Percentiles rank a stretch among this genome's conserved stretches.
These are phyloP conservation scores for Claviceps sp. DNA, from an alignment of 2,329 filamentous ascomycete species.

Conservation along the genomic window DNA sequence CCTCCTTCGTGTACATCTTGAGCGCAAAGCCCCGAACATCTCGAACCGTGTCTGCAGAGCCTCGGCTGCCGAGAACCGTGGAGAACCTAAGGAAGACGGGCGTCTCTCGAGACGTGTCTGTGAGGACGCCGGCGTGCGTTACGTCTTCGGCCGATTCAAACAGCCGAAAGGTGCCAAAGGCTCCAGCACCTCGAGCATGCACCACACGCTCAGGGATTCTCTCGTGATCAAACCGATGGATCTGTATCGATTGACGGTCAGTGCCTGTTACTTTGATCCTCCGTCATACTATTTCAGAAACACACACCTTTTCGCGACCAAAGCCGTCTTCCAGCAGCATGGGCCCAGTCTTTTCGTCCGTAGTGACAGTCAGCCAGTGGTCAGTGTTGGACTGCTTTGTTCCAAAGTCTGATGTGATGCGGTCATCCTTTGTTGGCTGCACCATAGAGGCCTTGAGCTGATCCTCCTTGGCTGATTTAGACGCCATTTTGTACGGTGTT, in stretches of 20 bases:
- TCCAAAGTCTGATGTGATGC: slow-evolving; percentile 66
- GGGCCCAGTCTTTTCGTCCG: slow-evolving; percentile 51
- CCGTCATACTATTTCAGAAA: neutral
- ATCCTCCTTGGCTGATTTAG: slow-evolving; percentile 39
- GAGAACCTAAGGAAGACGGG: slow-evolving; percentile 47
- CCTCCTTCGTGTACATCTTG: slow-evolving; percentile 48
- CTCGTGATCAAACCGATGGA: slow-evolving; percentile 58
- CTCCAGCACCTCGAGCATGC: slow-evolving; percentile 56
- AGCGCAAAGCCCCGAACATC: slow-evolving; percentile 71
- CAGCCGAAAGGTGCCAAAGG: slow-evolving; percentile 57
- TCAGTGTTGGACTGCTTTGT: slow-evolving; percentile 62
- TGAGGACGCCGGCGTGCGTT: slow-evolving; percentile 50
- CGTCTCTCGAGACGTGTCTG: slow-evolving; percentile 37
- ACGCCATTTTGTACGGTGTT: slow-evolving; percentile 16
- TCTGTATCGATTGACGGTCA: slow-evolving; percentile 25
- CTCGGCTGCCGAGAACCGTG: slow-evolving; percentile 61
- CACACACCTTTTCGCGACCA: slow-evolving; percentile 50
- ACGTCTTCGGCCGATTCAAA: slow-evolving; percentile 54
- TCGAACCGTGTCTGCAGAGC: slow-evolving; percentile 69
- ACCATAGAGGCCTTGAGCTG: slow-evolving; percentile 47
- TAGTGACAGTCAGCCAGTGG: slow-evolving; percentile 58
- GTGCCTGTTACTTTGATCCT: neutral
- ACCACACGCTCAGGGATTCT: slow-evolving; percentile 47
- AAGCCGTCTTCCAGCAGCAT: slow-evolving; percentile 51
- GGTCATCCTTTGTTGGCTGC: slow-evolving; percentile 41